Evolutionary conservation across 1,284 basidiomycete species (phyloP).

Genomic region (Cryptococcus maquisensis): DNA sequence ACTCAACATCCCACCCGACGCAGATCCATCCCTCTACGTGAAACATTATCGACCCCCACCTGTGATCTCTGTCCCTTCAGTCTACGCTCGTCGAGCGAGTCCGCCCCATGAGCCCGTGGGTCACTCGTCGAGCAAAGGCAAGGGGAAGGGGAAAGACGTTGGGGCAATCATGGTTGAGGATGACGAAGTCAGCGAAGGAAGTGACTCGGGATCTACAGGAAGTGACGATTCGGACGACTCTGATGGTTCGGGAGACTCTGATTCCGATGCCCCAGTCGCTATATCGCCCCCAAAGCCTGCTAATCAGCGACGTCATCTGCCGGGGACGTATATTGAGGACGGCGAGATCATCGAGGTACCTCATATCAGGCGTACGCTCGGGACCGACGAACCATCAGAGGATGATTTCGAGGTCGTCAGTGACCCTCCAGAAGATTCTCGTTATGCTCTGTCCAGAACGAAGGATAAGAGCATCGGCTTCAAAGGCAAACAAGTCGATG

Average conservation of each 20-base stretch:
- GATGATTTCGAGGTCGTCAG: background rate
- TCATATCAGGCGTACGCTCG: background rate
- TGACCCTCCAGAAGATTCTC: background rate
- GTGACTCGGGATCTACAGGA: background rate
- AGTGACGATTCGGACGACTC: slow-evolving; percentile 6
- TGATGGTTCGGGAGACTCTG: slow-evolving; percentile 7
- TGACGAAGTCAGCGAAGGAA: slow-evolving; percentile 23
- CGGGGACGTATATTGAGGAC: slow-evolving; percentile 7
- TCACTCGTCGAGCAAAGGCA: background rate
- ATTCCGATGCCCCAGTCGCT: slow-evolving; percentile 6
- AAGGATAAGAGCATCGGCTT: background rate
- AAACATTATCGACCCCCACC: slow-evolving; percentile 19
- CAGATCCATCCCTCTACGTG: slow-evolving; percentile 17
- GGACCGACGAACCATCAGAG: background rate
- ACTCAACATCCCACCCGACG: slow-evolving; percentile 26
- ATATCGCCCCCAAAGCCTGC: background rate
- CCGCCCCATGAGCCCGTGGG: background rate
- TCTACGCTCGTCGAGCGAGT: background rate
- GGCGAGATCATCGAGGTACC: slow-evolving; percentile 9
- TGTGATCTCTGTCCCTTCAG: background rate
- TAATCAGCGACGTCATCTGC: background rate
- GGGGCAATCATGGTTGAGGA: slow-evolving; percentile 35
- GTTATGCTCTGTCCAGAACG: background rate
- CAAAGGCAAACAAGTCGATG: background rate
- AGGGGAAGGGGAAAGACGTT: slow-evolving; percentile 5